Evolutionary conservation across 225 moss, liverwort and hornwort genomes (phyloP), one percentile per base, ranked within the genome.

Genomic region (Marchantia polymorpha): DNA sequence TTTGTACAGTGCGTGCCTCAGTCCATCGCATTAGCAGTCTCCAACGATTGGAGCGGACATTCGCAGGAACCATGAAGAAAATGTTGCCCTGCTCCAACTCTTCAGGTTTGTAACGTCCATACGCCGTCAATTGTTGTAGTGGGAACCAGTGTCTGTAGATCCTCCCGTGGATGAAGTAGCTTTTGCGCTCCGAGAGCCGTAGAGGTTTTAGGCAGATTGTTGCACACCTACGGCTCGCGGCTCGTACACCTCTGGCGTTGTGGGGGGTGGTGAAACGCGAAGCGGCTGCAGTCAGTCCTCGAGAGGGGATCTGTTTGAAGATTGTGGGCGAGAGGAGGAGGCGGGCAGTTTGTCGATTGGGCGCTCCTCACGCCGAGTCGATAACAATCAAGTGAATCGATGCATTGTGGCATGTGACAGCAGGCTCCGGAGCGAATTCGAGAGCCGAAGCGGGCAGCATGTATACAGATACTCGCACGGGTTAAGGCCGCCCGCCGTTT

Each of bases 11-110:
- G 25, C 19, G 2, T 39, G 60, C 19, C 26, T 64, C 12, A 64
- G 23, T 23, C 64, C 59, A 12, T 59, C 19, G 59, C 59, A 59
- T 59, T 59, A 15, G 6, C 14, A 16, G 17, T 64, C 1, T 29
- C 65, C 27, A 27, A 7, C 26, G 65, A 65, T 27, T 65, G 26
- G 65, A 25, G 65, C 29, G 12, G 27, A 29, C 65, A 65, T 27
- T 65, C 65, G 65, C 15, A 12, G 65, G 3, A 65, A 29, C 65
- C 65, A 65, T 23, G 65, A 65, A 65, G n/a, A 65, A 65, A 65
- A 65, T 29, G 65, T 29, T 29, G 19, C 14, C 64, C 7, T 0
- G 25, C 64, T 25, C 26, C 64, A 13, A 64, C 23, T 64, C 60
- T 64, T 64, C 65, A 25, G 65, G 65, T 65, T 5, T 29, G 65